phyloP scores from a whole-genome alignment of 352 stramenopile genomes.

The Plasmopara halstedii region DNA sequence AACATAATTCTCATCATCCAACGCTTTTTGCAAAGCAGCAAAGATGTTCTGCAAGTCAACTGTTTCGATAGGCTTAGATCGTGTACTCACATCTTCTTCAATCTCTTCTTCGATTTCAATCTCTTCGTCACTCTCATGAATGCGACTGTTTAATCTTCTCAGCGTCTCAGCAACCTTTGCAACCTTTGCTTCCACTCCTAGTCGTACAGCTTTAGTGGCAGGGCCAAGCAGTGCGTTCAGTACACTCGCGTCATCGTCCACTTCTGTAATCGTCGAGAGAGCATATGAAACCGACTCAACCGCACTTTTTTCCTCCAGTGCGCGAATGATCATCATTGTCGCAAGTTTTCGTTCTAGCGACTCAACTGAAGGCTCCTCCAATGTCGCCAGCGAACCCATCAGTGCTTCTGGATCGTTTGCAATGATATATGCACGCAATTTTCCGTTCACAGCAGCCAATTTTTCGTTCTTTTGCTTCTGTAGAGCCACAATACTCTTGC shows the following conservation, averaged over 20 bases:
- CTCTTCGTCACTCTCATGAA: conserved; percentile 11
- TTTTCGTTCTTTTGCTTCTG: conserved; percentile 32
- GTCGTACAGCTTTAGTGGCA: conserved; percentile 44
- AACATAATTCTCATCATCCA: conserved; percentile 63
- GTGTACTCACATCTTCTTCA: conserved; percentile 1
- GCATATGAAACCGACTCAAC: conserved; percentile 42
- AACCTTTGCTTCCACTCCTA: conserved; percentile 51
- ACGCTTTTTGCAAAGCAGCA: conserved; percentile 46
- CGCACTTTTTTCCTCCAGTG: conserved; percentile 64
- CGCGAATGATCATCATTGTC: conserved; percentile 77
- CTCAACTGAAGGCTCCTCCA: conserved; percentile 57
- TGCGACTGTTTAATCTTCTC: conserved; percentile 10
- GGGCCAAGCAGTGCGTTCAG: conserved; percentile 25
- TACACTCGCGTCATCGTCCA: conserved; percentile 16
- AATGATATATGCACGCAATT: conserved; percentile 54
- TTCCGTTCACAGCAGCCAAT: conserved; percentile 35
- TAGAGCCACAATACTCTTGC: conserved; percentile 27
- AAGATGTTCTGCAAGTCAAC: conserved; percentile 36
- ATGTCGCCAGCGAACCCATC: conserved; percentile 56
- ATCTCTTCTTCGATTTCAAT: conserved; percentile 8
- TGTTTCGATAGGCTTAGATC: background rate
- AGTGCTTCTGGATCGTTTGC: conserved; percentile 56
- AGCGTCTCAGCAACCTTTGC: conserved; percentile 30
- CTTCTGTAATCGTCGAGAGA: conserved; percentile 19
- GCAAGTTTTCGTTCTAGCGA: conserved; percentile 67